These are phyloP conservation scores for Cercophora sp. DNA, from an alignment of 495 filamentous ascomycete species.

Conservation along the genomic window DNA sequence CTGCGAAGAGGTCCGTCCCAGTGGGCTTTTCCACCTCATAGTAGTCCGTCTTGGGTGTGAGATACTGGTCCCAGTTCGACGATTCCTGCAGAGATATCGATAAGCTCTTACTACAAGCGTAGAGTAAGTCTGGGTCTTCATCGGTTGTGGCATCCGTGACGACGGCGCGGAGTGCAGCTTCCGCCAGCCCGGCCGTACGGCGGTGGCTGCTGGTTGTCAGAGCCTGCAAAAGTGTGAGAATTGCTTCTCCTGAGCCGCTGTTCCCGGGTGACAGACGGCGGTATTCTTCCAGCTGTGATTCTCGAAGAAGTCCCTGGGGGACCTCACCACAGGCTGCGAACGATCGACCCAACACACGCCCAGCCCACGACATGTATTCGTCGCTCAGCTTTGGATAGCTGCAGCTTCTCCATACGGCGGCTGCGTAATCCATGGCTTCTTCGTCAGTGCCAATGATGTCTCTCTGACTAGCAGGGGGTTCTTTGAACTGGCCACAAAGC, in stretches of 20 bases:
- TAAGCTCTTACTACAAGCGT: slow-evolving; percentile 45
- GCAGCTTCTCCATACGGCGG: slow-evolving; percentile 71
- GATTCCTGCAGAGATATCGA: slow-evolving; percentile 38
- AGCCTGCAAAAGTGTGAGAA: slow-evolving; percentile 63
- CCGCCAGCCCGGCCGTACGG: slow-evolving; percentile 66
- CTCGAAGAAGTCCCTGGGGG: slow-evolving; percentile 52
- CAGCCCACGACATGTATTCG: slow-evolving; percentile 79
- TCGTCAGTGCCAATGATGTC: slow-evolving; percentile 62
- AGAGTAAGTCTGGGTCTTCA: slow-evolving; percentile 39
- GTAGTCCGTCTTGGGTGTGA: slow-evolving; percentile 44
- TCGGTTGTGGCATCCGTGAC: slow-evolving; percentile 51
- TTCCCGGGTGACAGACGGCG: slow-evolving; percentile 35
- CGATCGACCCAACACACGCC: slow-evolving; percentile 74
- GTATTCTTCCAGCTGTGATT: slow-evolving; percentile 51
- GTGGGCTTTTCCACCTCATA: slow-evolving; percentile 14
- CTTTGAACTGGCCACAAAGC: slow-evolving; percentile 66
- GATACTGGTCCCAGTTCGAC: slow-evolving; percentile 48
- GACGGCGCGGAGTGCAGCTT: slow-evolving; percentile 70
- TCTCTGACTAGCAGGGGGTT: slow-evolving; percentile 46
- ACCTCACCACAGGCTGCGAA: slow-evolving; percentile 73
- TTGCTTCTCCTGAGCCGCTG: slow-evolving; percentile 42
- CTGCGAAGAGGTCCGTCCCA: slow-evolving; percentile 29
- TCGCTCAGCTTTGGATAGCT: slow-evolving; percentile 54
- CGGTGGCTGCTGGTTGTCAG: slow-evolving; percentile 62
- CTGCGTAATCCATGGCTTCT: slow-evolving; percentile 54